These are phyloP conservation scores for Fusarium miscanthi DNA, from an alignment of 2,329 filamentous ascomycete genomes.

Conservation along the genomic window DNA sequence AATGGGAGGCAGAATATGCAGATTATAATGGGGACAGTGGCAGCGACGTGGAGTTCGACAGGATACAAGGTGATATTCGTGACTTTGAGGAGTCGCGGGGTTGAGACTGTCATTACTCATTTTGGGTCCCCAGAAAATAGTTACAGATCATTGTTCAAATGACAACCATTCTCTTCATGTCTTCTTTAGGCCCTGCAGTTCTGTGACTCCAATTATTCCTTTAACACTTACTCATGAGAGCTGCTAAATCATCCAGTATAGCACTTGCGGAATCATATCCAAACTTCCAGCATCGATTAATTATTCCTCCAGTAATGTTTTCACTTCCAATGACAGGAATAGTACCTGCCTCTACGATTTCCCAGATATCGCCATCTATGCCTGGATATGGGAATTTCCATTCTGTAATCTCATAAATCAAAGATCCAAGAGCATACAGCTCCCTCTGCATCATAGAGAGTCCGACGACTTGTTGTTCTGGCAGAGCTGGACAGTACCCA, in stretches of 20 bases:
- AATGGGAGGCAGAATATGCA: not conserved
- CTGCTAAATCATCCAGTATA: not conserved
- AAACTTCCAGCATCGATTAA: not conserved
- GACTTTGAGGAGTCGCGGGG: not conserved
- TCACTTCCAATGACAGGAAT: not conserved
- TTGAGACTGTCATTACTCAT: not conserved
- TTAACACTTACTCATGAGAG: accelerated
- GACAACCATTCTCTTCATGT: too few species aligned
- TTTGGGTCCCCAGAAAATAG: not conserved
- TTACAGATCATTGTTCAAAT: not conserved
- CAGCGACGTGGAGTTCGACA: not conserved
- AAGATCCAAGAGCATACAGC: not conserved
- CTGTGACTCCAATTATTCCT: accelerated
- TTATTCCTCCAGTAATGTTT: not conserved
- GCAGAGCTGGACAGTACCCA: not conserved
- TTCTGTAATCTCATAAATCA: not conserved
- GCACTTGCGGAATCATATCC: not conserved
- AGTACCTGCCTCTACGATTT: not conserved
- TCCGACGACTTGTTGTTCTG: too few species aligned
- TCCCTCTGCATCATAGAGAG: not conserved
- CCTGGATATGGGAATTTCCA: not conserved
- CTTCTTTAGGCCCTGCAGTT: not conserved
- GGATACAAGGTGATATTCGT: not conserved
- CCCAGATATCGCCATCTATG: not conserved
- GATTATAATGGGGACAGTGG: not conserved